phyloP scores from a whole-genome alignment of 495 filamentous ascomycete genomes.

The Xylaria flabelliformis region DNA sequence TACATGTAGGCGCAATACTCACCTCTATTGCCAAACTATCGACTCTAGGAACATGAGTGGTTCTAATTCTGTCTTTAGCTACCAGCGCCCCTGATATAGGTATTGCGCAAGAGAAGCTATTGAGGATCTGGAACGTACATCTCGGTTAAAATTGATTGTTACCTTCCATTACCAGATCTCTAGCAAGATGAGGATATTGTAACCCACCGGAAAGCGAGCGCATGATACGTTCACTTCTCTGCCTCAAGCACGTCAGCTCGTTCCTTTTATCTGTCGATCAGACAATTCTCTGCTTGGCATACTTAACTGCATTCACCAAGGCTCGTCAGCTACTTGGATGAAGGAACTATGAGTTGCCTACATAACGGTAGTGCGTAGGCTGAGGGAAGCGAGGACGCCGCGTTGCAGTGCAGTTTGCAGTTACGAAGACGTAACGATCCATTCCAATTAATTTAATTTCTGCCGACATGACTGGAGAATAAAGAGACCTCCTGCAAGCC shows the following conservation, averaged over 20 bases:
- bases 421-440: constrained; percentile 39
- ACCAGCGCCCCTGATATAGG: neutral
- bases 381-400: constrained; percentile 18
- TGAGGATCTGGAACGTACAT: constrained; percentile 3
- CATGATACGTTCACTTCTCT: neutral
- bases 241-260: constrained; percentile 31
- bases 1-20: neutral
- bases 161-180: constrained; percentile 16
- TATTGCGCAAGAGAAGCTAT: constrained; percentile 4
- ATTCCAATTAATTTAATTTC: constrained; percentile 39
- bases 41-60: neutral
- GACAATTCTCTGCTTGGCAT: constrained; percentile 9
- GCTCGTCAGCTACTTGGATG: constrained; percentile 16
- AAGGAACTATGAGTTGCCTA: neutral
- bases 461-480: constrained; percentile 12
- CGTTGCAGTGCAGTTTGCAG: constrained; percentile 31
- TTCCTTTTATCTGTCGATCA: constrained; percentile 13
- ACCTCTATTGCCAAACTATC: constrained; percentile 4
- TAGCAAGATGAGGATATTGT: neutral
- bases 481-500: constrained; percentile 7
- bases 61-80: constrained; percentile 11
- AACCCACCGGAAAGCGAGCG: constrained; percentile 23
- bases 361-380: constrained; percentile 14
- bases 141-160: constrained; percentile 21
- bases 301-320: neutral